Evolutionary conservation across 148 eudicot species (phyloP).

Genomic region (Rhododendron griersonianum): DNA sequence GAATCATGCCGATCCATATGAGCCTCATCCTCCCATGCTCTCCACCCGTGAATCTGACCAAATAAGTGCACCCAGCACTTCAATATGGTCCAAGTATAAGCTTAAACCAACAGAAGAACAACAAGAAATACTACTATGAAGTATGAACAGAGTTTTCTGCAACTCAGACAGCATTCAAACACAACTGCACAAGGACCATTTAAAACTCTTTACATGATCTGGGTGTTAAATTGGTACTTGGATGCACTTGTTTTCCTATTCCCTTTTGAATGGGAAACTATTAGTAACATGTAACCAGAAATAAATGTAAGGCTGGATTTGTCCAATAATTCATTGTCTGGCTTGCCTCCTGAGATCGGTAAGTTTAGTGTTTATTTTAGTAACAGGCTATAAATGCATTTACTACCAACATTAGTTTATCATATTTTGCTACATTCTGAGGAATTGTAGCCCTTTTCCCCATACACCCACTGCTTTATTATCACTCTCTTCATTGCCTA

Average conservation of each 20-base stretch:
- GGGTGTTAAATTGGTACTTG: too few species aligned
- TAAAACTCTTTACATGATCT: not conserved
- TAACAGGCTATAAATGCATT: not conserved
- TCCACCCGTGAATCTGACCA: constrained; percentile 81
- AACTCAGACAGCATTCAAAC: not conserved
- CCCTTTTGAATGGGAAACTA: not conserved
- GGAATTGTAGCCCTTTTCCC: not conserved
- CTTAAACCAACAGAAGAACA: not conserved
- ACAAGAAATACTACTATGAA: not conserved
- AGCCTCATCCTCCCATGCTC: constrained; percentile 89
- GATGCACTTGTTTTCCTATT: not conserved
- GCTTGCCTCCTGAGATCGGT: constrained; percentile 98
- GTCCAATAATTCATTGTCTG: constrained; percentile 90
- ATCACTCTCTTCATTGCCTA: not conserved
- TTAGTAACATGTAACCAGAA: not conserved
- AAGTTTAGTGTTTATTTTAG: constrained; percentile 26
- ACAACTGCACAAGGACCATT: not conserved
- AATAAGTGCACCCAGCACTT: not conserved
- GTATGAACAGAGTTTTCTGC: not conserved
- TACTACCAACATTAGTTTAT: not conserved
- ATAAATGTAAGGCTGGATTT: constrained; percentile 43
- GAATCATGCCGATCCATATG: constrained; percentile 59
- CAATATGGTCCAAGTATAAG: not conserved
- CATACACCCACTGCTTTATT: not conserved
- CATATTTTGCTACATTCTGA: not conserved